A percentile compares a stretch with the other conserved stretches of the same genome.
phyloP scores from a whole-genome alignment of 139 green algal genomes.

The Micromonas commoda region DNA sequence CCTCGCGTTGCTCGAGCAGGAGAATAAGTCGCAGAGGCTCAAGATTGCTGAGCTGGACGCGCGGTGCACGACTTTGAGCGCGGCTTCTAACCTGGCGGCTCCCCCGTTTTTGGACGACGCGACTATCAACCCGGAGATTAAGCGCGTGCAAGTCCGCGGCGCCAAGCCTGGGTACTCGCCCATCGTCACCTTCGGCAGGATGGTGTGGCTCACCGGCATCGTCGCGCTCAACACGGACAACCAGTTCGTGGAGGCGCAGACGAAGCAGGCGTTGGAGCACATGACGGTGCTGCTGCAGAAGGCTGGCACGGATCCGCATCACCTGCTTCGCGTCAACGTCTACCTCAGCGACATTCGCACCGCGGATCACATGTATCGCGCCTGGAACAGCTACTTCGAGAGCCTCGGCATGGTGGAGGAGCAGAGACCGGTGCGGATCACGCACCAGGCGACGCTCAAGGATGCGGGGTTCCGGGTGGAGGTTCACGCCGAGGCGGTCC shows the following conservation, averaged over 20 bases:
- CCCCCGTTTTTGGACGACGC: neutral
- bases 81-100: too few relatives aligned
- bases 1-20: too few relatives aligned
- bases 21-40: too few relatives aligned
- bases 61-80: too few relatives aligned
- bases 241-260: constrained; percentile 2
- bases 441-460: neutral
- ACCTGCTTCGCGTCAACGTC: constrained; percentile 5
- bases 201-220: constrained; percentile 13
- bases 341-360: constrained; percentile 11
- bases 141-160: neutral
- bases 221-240: neutral
- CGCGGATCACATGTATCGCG: neutral
- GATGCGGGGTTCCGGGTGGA: constrained; percentile 1
- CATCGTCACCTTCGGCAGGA: constrained; percentile 9
- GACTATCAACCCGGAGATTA: constrained; percentile 8
- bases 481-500: neutral
- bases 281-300: neutral
- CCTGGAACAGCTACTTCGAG: constrained; percentile 16
- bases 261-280: constrained; percentile 1
- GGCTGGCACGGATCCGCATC: constrained; percentile 1
- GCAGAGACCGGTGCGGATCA: constrained; percentile 1
- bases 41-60: too few relatives aligned
- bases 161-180: neutral
- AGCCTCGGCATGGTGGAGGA: neutral